phyloP scores from a whole-genome alignment of 257 asterid genomes.

The Fraxinus anomala region DNA sequence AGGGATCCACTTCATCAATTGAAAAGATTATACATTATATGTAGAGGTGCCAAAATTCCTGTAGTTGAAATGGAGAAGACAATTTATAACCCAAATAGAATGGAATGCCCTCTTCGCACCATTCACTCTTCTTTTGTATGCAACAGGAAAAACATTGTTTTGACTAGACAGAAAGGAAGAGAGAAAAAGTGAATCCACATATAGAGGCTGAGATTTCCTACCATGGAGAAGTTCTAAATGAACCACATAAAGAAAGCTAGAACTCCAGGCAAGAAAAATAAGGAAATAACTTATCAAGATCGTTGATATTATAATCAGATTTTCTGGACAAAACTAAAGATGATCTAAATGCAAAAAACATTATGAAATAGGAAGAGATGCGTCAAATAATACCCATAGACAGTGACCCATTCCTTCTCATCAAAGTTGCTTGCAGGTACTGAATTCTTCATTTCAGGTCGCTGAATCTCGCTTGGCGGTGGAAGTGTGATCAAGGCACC shows the following conservation, averaged over 20 bases:
- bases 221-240: not conserved
- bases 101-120: not conserved
- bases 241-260: not conserved
- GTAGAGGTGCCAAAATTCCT: not conserved
- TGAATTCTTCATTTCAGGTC: conserved; percentile 75
- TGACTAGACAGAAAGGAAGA: not conserved
- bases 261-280: not conserved
- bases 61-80: not conserved
- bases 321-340: not conserved
- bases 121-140: not conserved
- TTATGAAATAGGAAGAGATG: not conserved
- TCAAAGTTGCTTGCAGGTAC: conserved; percentile 65
- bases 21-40: not conserved
- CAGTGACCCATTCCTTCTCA: conserved; percentile 97
- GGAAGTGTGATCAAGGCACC: conserved; percentile 88
- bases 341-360: not conserved
- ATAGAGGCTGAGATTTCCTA: not conserved
- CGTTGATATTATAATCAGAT: not conserved
- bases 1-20: not conserved
- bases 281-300: not conserved
- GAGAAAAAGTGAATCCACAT: not conserved
- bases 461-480: conserved; percentile 89
- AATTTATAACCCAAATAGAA: not conserved
- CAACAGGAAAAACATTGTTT: not conserved
- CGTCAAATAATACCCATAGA: conserved; percentile 66